phyloP scores from a whole-genome alignment of 2,329 filamentous ascomycete species.

The Colletotrichum chlorophyti region DNA sequence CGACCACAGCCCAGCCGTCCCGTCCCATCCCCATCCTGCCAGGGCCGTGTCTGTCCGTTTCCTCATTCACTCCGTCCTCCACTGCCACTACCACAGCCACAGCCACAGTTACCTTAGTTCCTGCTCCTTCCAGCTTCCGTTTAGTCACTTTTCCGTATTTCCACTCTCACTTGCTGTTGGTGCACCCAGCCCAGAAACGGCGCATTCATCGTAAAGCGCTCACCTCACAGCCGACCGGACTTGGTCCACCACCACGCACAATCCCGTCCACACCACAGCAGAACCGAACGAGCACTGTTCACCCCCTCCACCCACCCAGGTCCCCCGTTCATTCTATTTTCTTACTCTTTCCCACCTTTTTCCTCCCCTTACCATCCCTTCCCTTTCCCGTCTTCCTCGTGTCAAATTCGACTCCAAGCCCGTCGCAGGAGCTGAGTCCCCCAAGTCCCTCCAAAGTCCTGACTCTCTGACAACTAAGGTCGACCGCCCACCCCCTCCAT shows the following conservation, averaged over 20 bases:
- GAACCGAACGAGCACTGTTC: too few species aligned
- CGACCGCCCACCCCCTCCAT: neutral
- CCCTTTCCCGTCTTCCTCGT: neutral
- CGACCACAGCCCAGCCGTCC: neutral
- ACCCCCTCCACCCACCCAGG: neutral
- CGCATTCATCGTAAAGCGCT: neutral
- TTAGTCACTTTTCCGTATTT: too few species aligned
- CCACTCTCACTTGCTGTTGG: too few species aligned
- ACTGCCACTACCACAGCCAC: too few species aligned
- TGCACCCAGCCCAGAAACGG: slow-evolving; percentile 23
- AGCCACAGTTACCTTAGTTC: neutral
- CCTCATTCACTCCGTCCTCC: neutral
- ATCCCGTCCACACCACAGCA: too few species aligned
- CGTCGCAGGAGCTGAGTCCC: slow-evolving; percentile 1
- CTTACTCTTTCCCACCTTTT: slow-evolving; percentile 12
- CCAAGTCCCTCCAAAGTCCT: neutral
- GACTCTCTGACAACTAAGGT: neutral
- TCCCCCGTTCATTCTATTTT: slow-evolving; percentile 24
- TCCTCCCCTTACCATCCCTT: neutral
- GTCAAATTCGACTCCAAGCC: neutral
- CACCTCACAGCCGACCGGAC: too few species aligned
- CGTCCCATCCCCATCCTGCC: neutral
- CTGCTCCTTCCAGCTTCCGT: too few species aligned
- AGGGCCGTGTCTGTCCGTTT: neutral
- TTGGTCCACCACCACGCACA: too few species aligned